phyloP scores from a whole-genome alignment of 495 filamentous ascomycete species.

The Penicilliopsis zonata region DNA sequence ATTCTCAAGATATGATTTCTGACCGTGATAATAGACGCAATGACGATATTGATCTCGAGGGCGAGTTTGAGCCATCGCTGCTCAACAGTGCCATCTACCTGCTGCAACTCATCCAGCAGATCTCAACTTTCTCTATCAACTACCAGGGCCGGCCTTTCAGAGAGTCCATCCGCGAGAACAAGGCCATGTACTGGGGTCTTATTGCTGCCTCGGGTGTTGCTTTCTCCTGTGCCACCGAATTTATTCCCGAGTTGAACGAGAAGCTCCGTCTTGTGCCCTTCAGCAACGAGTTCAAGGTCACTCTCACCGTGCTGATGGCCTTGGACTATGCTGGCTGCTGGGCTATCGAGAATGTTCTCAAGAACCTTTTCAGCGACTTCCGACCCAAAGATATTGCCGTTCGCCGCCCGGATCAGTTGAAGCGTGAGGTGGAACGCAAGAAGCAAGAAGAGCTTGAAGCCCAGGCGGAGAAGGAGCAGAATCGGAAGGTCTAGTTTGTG shows the following conservation, averaged over 20 bases:
- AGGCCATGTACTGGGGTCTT: slow-evolving; percentile 95
- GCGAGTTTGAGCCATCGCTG: slow-evolving; percentile 87
- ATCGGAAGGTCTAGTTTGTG: slow-evolving; percentile 17
- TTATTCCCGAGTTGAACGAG: slow-evolving; percentile 90
- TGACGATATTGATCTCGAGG: slow-evolving; percentile 76
- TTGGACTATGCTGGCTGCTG: slow-evolving; percentile 85
- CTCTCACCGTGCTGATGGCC: slow-evolving; percentile 75
- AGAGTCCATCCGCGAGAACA: slow-evolving; percentile 89
- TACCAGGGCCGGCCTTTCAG: slow-evolving; percentile 98
- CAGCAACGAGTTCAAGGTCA: slow-evolving; percentile 75
- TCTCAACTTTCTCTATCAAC: slow-evolving; percentile 98
- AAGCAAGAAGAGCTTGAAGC: slow-evolving; percentile 45
- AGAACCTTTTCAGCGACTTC: slow-evolving; percentile 81
- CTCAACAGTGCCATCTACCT: slow-evolving; percentile 97
- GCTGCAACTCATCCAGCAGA: slow-evolving; percentile 96
- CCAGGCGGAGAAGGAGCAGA: slow-evolving; percentile 40
- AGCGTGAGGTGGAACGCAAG: slow-evolving; percentile 57
- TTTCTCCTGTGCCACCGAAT: slow-evolving; percentile 93
- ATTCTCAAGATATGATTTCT: neutral
- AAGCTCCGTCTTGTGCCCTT: slow-evolving; percentile 92
- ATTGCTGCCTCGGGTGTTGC: slow-evolving; percentile 78
- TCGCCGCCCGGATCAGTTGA: slow-evolving; percentile 77
- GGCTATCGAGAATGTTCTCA: slow-evolving; percentile 77
- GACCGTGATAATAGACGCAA: slow-evolving; percentile 40
- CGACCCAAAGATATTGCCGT: slow-evolving; percentile 87